These are phyloP conservation scores for Microdochium bolleyi DNA, from an alignment of 2,329 filamentous ascomycete species.

Conservation along the genomic window DNA sequence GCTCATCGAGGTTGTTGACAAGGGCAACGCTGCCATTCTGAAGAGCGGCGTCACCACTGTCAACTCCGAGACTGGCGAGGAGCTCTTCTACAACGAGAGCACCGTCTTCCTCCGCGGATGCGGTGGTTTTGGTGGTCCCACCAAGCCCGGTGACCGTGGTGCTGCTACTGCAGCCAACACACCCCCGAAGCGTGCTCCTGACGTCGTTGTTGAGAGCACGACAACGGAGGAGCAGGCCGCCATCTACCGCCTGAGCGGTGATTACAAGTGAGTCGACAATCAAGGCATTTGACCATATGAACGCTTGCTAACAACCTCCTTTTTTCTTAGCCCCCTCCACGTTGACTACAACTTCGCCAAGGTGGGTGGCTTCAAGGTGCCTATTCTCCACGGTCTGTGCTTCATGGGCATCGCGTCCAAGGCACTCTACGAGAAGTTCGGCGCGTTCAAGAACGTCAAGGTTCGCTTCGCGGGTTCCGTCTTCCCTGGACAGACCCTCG, in stretches of 20 bases:
- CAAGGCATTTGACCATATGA: background rate
- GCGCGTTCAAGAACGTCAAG: conserved; percentile 83
- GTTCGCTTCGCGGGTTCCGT: conserved; percentile 84
- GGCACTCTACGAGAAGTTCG: conserved; percentile 79
- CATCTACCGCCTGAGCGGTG: conserved; percentile 85
- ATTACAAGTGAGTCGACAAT: conserved; percentile 60
- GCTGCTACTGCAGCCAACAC: conserved; percentile 72
- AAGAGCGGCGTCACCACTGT: conserved; percentile 75
- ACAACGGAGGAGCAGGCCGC: conserved; percentile 89
- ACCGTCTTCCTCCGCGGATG: conserved; percentile 89
- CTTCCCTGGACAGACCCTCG: conserved; percentile 78
- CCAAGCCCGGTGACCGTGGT: conserved; percentile 70
- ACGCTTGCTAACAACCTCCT: background rate
- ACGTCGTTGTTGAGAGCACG: conserved; percentile 75
- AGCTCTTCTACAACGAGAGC: conserved; percentile 94
- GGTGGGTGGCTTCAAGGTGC: conserved; percentile 87
- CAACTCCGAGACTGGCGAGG: conserved; percentile 76
- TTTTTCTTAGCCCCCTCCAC: conserved; percentile 65
- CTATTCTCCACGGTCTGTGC: conserved; percentile 95
- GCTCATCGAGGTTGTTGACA: conserved; percentile 92
- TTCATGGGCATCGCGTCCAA: conserved; percentile 88
- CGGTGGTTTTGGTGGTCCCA: conserved; percentile 81
- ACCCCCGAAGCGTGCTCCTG: conserved; percentile 68
- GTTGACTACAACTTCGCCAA: conserved; percentile 92
- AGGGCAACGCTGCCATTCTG: conserved; percentile 81